Percentiles rank a stretch among this genome's conserved stretches.
These are phyloP conservation scores for Serendipita sp. DNA, from an alignment of 768 basidiomycete species.

Conservation along the genomic window DNA sequence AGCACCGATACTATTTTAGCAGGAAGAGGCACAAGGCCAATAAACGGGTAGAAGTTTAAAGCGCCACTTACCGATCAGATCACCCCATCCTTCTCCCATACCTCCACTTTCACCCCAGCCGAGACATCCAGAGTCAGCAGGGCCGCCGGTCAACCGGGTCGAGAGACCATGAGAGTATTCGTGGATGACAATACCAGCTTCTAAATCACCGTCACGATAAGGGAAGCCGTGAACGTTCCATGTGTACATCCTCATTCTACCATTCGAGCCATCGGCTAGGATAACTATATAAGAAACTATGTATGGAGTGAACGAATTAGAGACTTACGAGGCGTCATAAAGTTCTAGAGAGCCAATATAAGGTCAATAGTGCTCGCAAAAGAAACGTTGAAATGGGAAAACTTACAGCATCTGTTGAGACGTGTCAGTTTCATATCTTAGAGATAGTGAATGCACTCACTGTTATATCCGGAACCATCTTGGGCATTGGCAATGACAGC, in stretches of 20 bases:
- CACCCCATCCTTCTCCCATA: conserved; percentile 97
- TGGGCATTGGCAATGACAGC: conserved; percentile 91
- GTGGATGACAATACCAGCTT: conserved; percentile 93
- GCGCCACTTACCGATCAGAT: conserved; percentile 10
- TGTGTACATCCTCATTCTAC: conserved; percentile 89
- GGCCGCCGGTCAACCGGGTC: conserved; percentile 89
- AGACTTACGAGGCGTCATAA: conserved; percentile 24
- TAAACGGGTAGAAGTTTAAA: too few species aligned
- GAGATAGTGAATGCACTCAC: conserved; percentile 10
- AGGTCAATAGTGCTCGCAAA: neutral
- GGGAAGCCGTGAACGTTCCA: conserved; percentile 77
- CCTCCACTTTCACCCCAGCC: conserved; percentile 94
- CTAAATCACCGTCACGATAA: conserved; percentile 87
- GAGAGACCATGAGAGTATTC: conserved; percentile 79
- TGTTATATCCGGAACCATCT: conserved; percentile 78
- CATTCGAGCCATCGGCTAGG: conserved; percentile 44
- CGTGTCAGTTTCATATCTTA: neutral
- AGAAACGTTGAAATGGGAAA: neutral
- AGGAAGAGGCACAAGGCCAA: neutral
- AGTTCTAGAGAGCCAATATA: conserved; percentile 34
- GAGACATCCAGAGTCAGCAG: conserved; percentile 79
- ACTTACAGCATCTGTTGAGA: too few species aligned
- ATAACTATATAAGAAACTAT: conserved; percentile 38
- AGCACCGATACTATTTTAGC: too few species aligned
- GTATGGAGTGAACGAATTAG: conserved; percentile 28